phyloP scores from a whole-genome alignment of 345 rosid species.

The Camelina laxa region DNA sequence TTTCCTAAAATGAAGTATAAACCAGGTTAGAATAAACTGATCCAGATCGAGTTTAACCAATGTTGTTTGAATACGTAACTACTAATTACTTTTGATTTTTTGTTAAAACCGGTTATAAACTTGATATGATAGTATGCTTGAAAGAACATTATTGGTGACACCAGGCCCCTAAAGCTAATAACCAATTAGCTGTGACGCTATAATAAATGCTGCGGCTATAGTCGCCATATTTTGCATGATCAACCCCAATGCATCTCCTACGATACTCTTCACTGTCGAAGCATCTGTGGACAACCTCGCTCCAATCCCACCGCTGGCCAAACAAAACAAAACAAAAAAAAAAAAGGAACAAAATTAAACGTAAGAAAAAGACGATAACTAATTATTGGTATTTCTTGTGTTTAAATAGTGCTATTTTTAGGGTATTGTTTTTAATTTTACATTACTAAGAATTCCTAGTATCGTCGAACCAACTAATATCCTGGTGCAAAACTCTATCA shows the following conservation, averaged over 20 bases:
- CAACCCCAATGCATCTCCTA: background rate
- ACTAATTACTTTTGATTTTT: background rate
- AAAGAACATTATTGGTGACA: background rate
- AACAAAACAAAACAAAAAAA: background rate
- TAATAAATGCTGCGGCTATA: background rate
- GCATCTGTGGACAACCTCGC: background rate
- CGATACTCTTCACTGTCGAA: background rate
- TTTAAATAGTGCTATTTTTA: too few relatives aligned
- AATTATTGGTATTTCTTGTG: too few relatives aligned
- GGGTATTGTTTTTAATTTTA: too few relatives aligned
- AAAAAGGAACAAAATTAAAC: too few relatives aligned
- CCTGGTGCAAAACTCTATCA: conserved; percentile 65
- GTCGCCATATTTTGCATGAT: background rate
- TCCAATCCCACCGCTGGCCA: background rate
- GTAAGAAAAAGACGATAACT: too few relatives aligned
- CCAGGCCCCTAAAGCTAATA: background rate
- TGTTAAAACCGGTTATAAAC: background rate
- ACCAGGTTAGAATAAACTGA: background rate
- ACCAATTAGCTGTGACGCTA: background rate
- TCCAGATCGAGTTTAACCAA: background rate
- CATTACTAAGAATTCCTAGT: background rate
- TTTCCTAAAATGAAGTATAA: background rate
- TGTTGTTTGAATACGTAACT: background rate
- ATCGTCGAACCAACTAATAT: conserved; percentile 79
- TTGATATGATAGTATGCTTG: background rate